These are phyloP conservation scores for Periconia macrospinosa DNA, from an alignment of 2,329 filamentous ascomycete genomes.

Conservation along the genomic window DNA sequence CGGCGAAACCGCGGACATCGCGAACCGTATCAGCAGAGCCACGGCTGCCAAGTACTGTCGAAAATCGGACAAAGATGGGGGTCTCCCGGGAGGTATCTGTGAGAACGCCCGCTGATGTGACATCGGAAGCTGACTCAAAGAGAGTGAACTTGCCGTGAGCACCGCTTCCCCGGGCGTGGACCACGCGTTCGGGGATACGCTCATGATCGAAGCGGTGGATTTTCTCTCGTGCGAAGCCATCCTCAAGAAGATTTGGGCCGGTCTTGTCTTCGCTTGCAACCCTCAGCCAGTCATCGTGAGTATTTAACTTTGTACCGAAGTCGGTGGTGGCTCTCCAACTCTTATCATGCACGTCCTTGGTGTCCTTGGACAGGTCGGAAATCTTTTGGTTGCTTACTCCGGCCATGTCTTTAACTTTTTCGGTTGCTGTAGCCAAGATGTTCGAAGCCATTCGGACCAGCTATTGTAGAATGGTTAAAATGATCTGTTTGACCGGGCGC, in stretches of 20 bases:
- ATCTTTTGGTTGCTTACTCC: slow-evolving; percentile 55
- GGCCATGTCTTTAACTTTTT: slow-evolving; percentile 37
- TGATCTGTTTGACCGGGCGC: not conserved
- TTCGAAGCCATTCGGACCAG: slow-evolving; percentile 32
- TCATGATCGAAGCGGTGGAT: slow-evolving; percentile 78
- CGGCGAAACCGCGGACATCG: slow-evolving; percentile 79
- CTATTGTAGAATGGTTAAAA: not conserved
- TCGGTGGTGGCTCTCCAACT: slow-evolving; percentile 72
- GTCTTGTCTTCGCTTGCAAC: slow-evolving; percentile 63
- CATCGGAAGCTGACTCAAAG: slow-evolving; percentile 63
- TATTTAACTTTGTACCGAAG: slow-evolving; percentile 71
- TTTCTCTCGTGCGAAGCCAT: slow-evolving; percentile 74
- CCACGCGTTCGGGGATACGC: slow-evolving; percentile 68
- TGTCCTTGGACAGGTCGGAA: slow-evolving; percentile 62
- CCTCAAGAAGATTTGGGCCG: slow-evolving; percentile 72
- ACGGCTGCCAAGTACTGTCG: slow-evolving; percentile 73
- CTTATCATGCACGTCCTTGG: slow-evolving; percentile 57
- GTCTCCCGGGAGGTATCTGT: slow-evolving; percentile 70
- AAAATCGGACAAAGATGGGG: slow-evolving; percentile 73
- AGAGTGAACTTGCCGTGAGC: slow-evolving; percentile 70
- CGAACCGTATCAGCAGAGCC: slow-evolving; percentile 80
- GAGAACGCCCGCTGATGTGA: slow-evolving; percentile 65
- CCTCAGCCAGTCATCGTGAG: slow-evolving; percentile 78
- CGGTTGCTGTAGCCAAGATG: slow-evolving; percentile 29
- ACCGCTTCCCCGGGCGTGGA: slow-evolving; percentile 66